Conservation (phyloP, 208 protist genomes). For the Trypanosoma melophagium region DNA sequence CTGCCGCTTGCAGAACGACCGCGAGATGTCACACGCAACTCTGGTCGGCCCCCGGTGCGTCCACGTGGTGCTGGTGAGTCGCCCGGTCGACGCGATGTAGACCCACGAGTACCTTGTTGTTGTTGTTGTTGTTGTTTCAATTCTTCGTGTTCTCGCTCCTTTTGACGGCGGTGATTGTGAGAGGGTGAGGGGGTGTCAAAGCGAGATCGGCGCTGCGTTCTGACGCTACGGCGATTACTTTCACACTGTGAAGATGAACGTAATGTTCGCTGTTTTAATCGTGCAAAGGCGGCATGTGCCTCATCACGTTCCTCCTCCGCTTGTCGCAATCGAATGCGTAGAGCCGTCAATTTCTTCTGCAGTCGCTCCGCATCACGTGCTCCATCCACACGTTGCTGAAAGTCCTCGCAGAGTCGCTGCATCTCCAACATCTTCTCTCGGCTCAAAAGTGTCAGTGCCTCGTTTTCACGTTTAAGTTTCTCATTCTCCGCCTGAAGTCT, state of each 20-base stretch:
- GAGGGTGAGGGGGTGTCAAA: conserved; percentile 34
- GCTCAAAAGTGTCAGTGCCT: conserved; percentile 56
- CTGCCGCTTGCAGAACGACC: conserved; percentile 13
- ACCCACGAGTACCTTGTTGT: background rate
- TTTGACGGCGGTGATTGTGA: background rate
- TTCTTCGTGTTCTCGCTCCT: no score
- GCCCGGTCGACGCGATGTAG: conserved; percentile 18
- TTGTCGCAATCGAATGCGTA: conserved; percentile 46
- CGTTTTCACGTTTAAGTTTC: conserved; percentile 61
- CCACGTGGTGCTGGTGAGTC: conserved; percentile 57
- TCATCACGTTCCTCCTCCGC: conserved; percentile 43
- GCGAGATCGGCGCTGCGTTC: conserved; percentile 21
- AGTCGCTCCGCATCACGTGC: conserved; percentile 50
- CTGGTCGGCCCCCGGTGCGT: conserved; percentile 48
- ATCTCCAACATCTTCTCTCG: conserved; percentile 86
- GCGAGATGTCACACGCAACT: conserved; percentile 1
- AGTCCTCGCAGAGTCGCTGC: conserved; percentile 78
- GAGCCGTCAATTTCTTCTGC: conserved; percentile 39
- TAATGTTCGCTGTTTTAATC: conserved; percentile 12
- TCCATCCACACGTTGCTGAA: conserved; percentile 45
- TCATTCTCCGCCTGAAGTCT: conserved; percentile 51
- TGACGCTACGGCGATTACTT: conserved; percentile 20
- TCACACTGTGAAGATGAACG: background rate
- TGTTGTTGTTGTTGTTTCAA: background rate
- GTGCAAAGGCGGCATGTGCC: conserved; percentile 30